These are phyloP conservation scores for Lablab purpureus DNA, from an alignment of 306 rosid species.

Conservation along the genomic window DNA sequence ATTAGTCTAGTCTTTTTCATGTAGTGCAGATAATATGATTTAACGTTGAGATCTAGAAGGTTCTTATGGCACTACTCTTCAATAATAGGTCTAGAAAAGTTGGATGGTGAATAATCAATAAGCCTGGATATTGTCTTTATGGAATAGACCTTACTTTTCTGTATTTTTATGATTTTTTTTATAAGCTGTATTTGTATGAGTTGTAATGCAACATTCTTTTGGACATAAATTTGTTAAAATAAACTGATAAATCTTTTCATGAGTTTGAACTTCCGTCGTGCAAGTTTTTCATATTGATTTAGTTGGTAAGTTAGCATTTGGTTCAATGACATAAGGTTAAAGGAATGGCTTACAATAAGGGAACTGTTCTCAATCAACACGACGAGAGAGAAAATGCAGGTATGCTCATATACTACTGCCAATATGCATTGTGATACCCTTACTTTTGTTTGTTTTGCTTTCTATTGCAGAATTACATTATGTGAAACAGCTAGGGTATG, in stretches of 20 bases:
- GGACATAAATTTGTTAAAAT: constrained; percentile 26
- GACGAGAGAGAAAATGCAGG: constrained; percentile 94
- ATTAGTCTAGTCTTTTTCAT: neutral
- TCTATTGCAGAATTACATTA: constrained; percentile 30
- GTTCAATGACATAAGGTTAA: constrained; percentile 69
- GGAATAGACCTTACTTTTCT: constrained; percentile 5
- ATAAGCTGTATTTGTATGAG: neutral
- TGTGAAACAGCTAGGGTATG: constrained; percentile 16
- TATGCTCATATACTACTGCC: constrained; percentile 39
- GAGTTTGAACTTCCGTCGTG: constrained; percentile 32
- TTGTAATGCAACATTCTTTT: neutral
- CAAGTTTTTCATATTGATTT: constrained; percentile 35
- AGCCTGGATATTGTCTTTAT: constrained; percentile 12
- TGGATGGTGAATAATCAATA: constrained; percentile 13
- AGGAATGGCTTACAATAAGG: constrained; percentile 92
- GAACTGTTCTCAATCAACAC: constrained; percentile 65
- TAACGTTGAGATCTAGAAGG: constrained; percentile 27
- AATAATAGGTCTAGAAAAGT: constrained; percentile 27
- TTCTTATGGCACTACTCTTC: constrained; percentile 28
- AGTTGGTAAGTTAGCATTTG: constrained; percentile 33
- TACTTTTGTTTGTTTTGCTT: constrained; percentile 24
- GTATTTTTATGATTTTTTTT: neutral
- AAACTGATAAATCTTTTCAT: constrained; percentile 8
- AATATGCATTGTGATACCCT: neutral
- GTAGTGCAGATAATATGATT: neutral